Evolutionary conservation across 2,329 filamentous ascomycete species (phyloP), one percentile per base, ranked within the genome.

Genomic region (Aspergillus pseudoterreus): DNA sequence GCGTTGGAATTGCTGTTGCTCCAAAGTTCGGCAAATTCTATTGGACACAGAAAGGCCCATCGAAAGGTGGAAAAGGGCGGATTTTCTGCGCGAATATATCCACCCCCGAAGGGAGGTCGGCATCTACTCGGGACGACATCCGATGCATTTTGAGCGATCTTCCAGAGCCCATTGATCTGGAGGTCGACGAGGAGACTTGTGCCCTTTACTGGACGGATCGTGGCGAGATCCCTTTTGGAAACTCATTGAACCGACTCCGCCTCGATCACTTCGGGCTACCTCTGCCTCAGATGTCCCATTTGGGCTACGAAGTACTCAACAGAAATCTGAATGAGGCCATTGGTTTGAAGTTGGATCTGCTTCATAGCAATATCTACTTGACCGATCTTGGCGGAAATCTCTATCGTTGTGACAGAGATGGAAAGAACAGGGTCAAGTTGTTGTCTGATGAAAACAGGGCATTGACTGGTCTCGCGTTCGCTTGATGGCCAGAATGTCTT

Each of bases 151-250:
- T 78, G 4, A 60, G 72, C 4, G 60, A 63, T 1, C 65, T 83
- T 8, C 80, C 81, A 0, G 81, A 84, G 60, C 78, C 79, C 0
- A 80, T 85, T 52, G 81, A 85, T 56, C 64, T 85, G 0, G 80
- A 82, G 30, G 58, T 84, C 1, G 79, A 84, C 14, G 71, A 74
- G 11, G 65, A 70, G 0, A 60, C 62, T 2, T 61, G 72, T 24
- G 68, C 63, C 1, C 66, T 85, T 22, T 85, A 81, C 63, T 85
- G 82, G 82, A 83, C 82, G 0, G 82, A 85, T 56, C 71, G 82
- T 0, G 83, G 82, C 4, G 82, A 85, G 55, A 63, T 78, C 1
- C 82, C 82, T 0, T 60, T 65, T 8, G 82, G 82, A 0, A 83
- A 82, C 59, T 75, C 75, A 10, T 55, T 85, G 51, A 81, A 83